These are phyloP conservation scores for Thraustochytrium sp. DNA, from an alignment of 352 stramenopile species.

Conservation along the genomic window DNA sequence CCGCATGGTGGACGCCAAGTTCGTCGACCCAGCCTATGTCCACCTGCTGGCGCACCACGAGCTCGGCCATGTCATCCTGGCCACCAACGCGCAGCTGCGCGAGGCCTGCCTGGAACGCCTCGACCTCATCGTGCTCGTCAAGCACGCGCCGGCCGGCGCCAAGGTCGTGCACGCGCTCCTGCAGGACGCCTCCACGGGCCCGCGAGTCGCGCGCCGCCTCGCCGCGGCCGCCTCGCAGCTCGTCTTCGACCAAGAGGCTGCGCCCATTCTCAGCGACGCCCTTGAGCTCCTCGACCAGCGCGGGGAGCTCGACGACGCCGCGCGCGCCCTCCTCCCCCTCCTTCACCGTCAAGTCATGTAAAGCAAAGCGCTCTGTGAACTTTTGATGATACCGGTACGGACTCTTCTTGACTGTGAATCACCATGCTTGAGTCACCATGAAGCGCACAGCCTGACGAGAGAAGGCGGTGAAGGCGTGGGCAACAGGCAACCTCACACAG, in stretches of 20 bases:
- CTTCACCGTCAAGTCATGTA: too few species aligned
- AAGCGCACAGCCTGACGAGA: too few species aligned
- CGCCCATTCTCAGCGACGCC: not conserved
- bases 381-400: too few species aligned
- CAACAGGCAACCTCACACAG: too few species aligned
- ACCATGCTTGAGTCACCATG: too few species aligned
- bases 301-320: not conserved
- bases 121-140: not conserved
- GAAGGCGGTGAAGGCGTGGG: too few species aligned
- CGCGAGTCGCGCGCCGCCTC: not conserved
- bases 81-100: not conserved
- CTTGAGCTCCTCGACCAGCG: not conserved
- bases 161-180: not conserved
- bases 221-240: not conserved
- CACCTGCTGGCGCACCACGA: not conserved
- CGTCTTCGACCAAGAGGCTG: not conserved
- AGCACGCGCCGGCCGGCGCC: not conserved
- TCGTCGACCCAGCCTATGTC: slow-evolving; percentile 3
- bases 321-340: not conserved
- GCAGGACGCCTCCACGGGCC: not conserved
- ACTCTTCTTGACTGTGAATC: too few species aligned
- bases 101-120: not conserved
- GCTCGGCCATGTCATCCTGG: not conserved
- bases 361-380: too few species aligned
- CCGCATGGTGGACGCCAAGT: not conserved